A percentile compares a stretch with the other conserved stretches of the same genome.
These are phyloP conservation scores for Rubus idaeus DNA, from an alignment of 306 rosid species.

Conservation along the genomic window DNA sequence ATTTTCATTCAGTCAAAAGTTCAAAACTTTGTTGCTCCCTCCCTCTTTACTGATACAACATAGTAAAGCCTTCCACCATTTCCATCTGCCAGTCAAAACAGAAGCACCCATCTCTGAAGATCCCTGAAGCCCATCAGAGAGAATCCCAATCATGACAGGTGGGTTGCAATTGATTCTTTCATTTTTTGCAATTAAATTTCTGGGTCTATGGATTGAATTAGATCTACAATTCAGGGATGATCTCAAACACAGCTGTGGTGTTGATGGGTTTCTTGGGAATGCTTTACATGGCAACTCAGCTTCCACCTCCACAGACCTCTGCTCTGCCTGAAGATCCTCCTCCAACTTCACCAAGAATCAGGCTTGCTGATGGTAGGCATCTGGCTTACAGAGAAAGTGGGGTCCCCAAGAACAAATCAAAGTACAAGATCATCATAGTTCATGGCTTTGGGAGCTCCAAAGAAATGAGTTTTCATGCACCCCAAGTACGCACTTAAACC, in stretches of 20 bases:
- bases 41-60: background rate
- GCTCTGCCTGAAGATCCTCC: slow-evolving; percentile 23
- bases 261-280: slow-evolving; percentile 71
- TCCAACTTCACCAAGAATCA: slow-evolving; percentile 40
- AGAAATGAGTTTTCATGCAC: slow-evolving; percentile 49
- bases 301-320: slow-evolving; percentile 27
- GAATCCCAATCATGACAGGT: slow-evolving; percentile 21
- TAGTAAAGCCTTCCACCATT: background rate
- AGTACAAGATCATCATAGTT: slow-evolving; percentile 40
- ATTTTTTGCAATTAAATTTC: background rate
- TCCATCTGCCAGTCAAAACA: slow-evolving; percentile 32
- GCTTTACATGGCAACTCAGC: slow-evolving; percentile 56
- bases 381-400: slow-evolving; percentile 53
- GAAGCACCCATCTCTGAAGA: background rate
- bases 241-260: slow-evolving; percentile 50
- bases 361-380: slow-evolving; percentile 47
- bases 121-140: slow-evolving; percentile 1
- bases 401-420: slow-evolving; percentile 34
- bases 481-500: slow-evolving; percentile 33
- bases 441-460: slow-evolving; percentile 69
- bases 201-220: background rate
- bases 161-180: background rate
- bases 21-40: background rate
- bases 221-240: slow-evolving; percentile 38
- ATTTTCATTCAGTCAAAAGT: slow-evolving; percentile 8